A percentile compares a stretch with the other conserved stretches of the same genome.
These are phyloP conservation scores for Cryptococcus neoformans DNA, from an alignment of 1,284 basidiomycete species.

Conservation along the genomic window DNA sequence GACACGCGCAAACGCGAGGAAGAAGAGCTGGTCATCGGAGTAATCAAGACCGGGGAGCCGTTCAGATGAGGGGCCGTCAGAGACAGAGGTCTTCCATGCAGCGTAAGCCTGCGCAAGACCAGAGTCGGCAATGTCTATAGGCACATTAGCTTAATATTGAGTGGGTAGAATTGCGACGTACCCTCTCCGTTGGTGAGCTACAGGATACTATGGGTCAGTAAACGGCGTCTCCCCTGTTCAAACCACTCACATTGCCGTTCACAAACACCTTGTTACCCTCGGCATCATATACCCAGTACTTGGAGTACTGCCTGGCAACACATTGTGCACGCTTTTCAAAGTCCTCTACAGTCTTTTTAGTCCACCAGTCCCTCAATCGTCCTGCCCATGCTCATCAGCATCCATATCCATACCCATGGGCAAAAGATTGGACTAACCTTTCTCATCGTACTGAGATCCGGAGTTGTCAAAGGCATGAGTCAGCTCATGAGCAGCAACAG, in stretches of 20 bases:
- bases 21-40: conserved; percentile 81
- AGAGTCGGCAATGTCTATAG: conserved; percentile 73
- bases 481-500: conserved; percentile 84
- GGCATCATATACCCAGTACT: conserved; percentile 77
- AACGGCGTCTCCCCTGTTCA: conserved; percentile 2
- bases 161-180: conserved; percentile 13
- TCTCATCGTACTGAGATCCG: conserved; percentile 59
- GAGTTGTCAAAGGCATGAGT: conserved; percentile 92
- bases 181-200: conserved; percentile 67
- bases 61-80: conserved; percentile 52
- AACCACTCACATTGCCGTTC: conserved; percentile 64
- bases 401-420: not conserved
- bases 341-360: conserved; percentile 68
- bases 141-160: not conserved
- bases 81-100: conserved; percentile 76
- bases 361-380: conserved; percentile 69
- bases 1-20: conserved; percentile 67
- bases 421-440: conserved; percentile 36
- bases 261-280: conserved; percentile 79
- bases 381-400: conserved; percentile 7
- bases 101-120: conserved; percentile 79
- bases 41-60: conserved; percentile 75
- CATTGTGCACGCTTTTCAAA: conserved; percentile 84
- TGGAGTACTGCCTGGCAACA: conserved; percentile 82
- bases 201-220: not conserved